Evolutionary conservation across 2,329 filamentous ascomycete species (phyloP).

Genomic region (Fusarium protoensiforme): DNA sequence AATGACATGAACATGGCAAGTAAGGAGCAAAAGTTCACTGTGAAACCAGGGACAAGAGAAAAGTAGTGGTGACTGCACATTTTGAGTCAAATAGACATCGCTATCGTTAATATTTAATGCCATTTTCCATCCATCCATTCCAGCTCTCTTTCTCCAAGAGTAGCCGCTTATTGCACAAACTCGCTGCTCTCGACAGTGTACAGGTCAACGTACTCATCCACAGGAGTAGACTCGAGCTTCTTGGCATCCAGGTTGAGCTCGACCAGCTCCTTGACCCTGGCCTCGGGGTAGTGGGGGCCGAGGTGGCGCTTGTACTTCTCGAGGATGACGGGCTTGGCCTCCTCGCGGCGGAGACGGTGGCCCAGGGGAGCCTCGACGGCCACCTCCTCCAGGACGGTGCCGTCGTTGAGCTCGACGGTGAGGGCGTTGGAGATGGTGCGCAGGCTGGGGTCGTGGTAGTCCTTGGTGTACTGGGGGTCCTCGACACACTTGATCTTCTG

Average conservation of each 20-base stretch:
- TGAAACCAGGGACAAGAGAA: not conserved
- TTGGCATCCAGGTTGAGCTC: slow-evolving; percentile 80
- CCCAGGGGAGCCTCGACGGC: slow-evolving; percentile 94
- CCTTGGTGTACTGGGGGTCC: slow-evolving; percentile 91
- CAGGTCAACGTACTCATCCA: slow-evolving; percentile 94
- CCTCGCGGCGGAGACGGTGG: slow-evolving; percentile 89
- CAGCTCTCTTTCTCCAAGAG: slow-evolving; percentile 6
- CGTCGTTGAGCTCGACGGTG: slow-evolving; percentile 94
- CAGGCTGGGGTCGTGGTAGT: slow-evolving; percentile 94
- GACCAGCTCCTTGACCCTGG: slow-evolving; percentile 84
- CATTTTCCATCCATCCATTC: not conserved
- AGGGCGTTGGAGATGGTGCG: slow-evolving; percentile 98
- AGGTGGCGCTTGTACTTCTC: slow-evolving; percentile 96
- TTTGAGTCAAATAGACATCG: not conserved
- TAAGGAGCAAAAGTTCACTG: not conserved
- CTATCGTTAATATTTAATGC: not conserved
- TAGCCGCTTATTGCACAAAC: slow-evolving; percentile 54
- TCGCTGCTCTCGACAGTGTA: slow-evolving; percentile 74
- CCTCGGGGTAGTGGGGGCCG: slow-evolving; percentile 81
- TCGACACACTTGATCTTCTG: slow-evolving; percentile 96
- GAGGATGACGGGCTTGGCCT: slow-evolving; percentile 97
- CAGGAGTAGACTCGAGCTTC: slow-evolving; percentile 81
- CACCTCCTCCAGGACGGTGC: slow-evolving; percentile 89
- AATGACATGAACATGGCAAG: too few species aligned
- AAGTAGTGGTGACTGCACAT: not conserved